These are phyloP conservation scores for Clavispora fructus DNA, from an alignment of 805 yeast species.

Conservation along the genomic window DNA sequence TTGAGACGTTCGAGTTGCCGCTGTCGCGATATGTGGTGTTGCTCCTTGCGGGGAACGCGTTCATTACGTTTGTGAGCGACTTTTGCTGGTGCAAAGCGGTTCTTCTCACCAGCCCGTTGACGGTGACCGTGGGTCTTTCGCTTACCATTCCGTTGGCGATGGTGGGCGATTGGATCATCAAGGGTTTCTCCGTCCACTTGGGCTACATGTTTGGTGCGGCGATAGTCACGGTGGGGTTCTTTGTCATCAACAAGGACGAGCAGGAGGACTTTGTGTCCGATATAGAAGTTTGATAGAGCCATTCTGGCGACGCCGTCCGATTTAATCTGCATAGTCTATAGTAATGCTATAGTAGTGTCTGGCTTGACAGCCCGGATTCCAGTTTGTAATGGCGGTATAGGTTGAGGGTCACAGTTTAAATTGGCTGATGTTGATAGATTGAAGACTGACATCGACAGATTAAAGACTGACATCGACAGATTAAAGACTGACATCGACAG, in stretches of 20 bases:
- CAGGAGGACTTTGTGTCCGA: constrained; percentile 46
- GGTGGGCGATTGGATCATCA: constrained; percentile 79
- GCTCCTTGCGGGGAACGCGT: constrained; percentile 59
- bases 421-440: too few relatives aligned
- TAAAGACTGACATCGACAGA: too few relatives aligned
- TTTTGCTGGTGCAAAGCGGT: constrained; percentile 96
- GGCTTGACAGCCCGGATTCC: too few relatives aligned
- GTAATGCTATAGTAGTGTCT: not conserved
- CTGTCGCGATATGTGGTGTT: constrained; percentile 43
- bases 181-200: constrained; percentile 54
- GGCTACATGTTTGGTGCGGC: constrained; percentile 75
- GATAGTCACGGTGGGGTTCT: constrained; percentile 76
- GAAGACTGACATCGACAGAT: too few relatives aligned
- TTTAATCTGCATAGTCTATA: not conserved
- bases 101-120: constrained; percentile 86
- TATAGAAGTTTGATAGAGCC: not conserved
- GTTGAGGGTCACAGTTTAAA: too few relatives aligned
- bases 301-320: not conserved
- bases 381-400: too few relatives aligned
- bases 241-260: constrained; percentile 76
- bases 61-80: constrained; percentile 80
- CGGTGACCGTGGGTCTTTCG: constrained; percentile 92
- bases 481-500: too few relatives aligned
- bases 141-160: constrained; percentile 89
- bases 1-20: constrained; percentile 75